Conservation (phyloP, 805 yeast genomes). For the Candida ipomoeae region DNA sequence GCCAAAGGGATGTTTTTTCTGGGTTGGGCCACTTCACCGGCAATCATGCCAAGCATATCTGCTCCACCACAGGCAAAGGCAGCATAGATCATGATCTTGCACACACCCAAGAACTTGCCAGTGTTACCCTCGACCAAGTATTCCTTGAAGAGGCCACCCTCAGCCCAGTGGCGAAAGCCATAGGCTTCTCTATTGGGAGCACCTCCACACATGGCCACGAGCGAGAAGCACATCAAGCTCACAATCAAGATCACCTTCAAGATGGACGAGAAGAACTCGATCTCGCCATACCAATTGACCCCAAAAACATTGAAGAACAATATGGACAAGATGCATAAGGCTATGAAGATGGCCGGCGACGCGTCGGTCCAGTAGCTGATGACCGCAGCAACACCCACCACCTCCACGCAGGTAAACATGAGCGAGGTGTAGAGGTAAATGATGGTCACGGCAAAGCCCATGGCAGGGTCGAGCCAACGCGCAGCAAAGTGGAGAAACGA, state of each 20-base stretch:
- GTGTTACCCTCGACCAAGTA: constrained; percentile 42
- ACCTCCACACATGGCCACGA: constrained; percentile 38
- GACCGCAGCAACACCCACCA: constrained; percentile 29
- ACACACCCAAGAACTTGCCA: constrained; percentile 61
- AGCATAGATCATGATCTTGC: constrained; percentile 59
- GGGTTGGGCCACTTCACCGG: constrained; percentile 44
- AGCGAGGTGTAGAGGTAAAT: constrained; percentile 32
- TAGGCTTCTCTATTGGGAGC: constrained; percentile 31
- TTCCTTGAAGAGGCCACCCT: constrained; percentile 30
- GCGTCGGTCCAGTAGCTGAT: constrained; percentile 29
- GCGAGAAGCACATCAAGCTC: constrained; percentile 36
- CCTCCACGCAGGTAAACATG: constrained; percentile 33
- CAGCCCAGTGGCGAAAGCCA: constrained; percentile 34
- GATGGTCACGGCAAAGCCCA: constrained; percentile 32
- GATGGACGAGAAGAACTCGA: constrained; percentile 22
- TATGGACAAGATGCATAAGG: constrained; percentile 25
- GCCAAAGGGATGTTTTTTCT: constrained; percentile 32
- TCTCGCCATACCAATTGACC: constrained; percentile 21
- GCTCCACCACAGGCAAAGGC: constrained; percentile 62
- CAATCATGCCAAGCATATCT: constrained; percentile 30
- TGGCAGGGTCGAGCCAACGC: constrained; percentile 33
- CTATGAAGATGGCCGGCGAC: constrained; percentile 31
- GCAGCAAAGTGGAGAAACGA: constrained; percentile 32
- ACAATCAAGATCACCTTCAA: constrained; percentile 24
- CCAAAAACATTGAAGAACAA: constrained; percentile 27